These are phyloP conservation scores for Suhomyces pyralidae DNA, from an alignment of 805 yeast genomes.

Conservation along the genomic window DNA sequence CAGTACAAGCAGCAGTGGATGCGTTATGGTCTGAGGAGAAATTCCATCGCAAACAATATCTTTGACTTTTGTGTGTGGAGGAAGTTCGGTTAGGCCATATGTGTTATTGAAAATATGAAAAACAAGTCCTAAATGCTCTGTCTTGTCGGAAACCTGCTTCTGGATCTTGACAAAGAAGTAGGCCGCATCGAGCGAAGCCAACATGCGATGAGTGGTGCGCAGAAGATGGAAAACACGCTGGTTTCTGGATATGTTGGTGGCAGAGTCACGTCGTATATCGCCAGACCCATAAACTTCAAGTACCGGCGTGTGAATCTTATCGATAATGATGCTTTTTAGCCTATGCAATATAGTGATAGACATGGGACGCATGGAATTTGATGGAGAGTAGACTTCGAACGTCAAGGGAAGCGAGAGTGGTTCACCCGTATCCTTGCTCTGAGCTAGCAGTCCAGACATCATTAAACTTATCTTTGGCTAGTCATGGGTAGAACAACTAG, in stretches of 20 bases:
- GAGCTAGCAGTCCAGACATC: not conserved
- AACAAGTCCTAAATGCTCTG: slow-evolving; percentile 11
- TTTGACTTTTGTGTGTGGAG: slow-evolving; percentile 5
- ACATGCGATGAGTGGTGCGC: slow-evolving; percentile 3
- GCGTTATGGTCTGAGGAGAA: not conserved
- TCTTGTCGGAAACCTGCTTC: slow-evolving; percentile 11
- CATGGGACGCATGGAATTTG: slow-evolving; percentile 5
- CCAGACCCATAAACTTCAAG: not conserved
- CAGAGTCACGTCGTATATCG: not conserved
- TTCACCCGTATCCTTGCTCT: not conserved
- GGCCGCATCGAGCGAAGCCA: slow-evolving; percentile 7
- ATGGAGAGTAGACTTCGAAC: slow-evolving; percentile 12
- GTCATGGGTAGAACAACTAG: not conserved
- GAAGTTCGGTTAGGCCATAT: slow-evolving; percentile 13
- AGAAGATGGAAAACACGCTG: slow-evolving; percentile 9
- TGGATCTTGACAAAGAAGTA: slow-evolving; percentile 15
- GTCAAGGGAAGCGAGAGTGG: slow-evolving; percentile 10
- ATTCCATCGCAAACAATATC: slow-evolving; percentile 1
- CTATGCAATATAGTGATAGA: slow-evolving; percentile 13
- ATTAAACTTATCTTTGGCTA: not conserved
- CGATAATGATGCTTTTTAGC: slow-evolving; percentile 4
- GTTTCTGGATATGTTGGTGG: not conserved
- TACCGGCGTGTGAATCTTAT: slow-evolving; percentile 1
- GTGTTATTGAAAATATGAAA: slow-evolving; percentile 9
- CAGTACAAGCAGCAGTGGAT: not conserved